Conservation (phyloP, 2,329 filamentous ascomycete species). For the Pseudogymnoascus sp. region DNA sequence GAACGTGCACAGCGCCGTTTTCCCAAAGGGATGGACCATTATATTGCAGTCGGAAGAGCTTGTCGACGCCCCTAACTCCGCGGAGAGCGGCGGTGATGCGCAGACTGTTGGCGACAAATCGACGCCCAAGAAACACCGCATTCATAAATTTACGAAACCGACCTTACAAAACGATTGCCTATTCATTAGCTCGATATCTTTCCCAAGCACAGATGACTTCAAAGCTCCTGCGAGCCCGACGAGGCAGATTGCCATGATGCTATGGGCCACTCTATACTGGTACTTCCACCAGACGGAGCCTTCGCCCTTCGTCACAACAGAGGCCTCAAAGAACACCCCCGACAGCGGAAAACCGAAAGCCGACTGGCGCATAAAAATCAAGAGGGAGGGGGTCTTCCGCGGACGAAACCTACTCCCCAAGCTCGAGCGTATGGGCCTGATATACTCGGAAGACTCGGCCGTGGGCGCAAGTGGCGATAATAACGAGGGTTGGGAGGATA, state of each 20-base stretch:
- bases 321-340: slow-evolving; percentile 59
- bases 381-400: slow-evolving; percentile 79
- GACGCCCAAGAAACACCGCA: slow-evolving; percentile 31
- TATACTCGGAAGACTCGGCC: slow-evolving; percentile 66
- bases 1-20: slow-evolving; percentile 59
- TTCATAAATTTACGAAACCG: slow-evolving; percentile 64
- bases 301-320: slow-evolving; percentile 52
- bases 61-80: slow-evolving; percentile 27
- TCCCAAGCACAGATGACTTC: slow-evolving; percentile 72
- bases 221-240: slow-evolving; percentile 74
- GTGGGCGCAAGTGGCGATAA: slow-evolving; percentile 59
- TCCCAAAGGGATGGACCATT: slow-evolving; percentile 84
- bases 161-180: slow-evolving; percentile 73
- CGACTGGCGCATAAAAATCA: slow-evolving; percentile 81
- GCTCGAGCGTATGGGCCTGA: slow-evolving; percentile 85
- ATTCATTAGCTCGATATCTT: slow-evolving; percentile 88
- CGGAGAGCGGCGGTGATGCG: slow-evolving; percentile 24
- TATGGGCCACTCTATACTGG: slow-evolving; percentile 93
- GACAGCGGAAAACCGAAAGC: slow-evolving; percentile 65
- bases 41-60: slow-evolving; percentile 63
- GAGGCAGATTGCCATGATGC: slow-evolving; percentile 89
- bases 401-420: slow-evolving; percentile 70
- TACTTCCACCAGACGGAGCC: slow-evolving; percentile 89
- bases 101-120: slow-evolving; percentile 6
- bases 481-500: slow-evolving; percentile 62